These are phyloP conservation scores for Umbelopsis vinacea DNA, from an alignment of 192 early-diverging fungal genomes.

Conservation along the genomic window DNA sequence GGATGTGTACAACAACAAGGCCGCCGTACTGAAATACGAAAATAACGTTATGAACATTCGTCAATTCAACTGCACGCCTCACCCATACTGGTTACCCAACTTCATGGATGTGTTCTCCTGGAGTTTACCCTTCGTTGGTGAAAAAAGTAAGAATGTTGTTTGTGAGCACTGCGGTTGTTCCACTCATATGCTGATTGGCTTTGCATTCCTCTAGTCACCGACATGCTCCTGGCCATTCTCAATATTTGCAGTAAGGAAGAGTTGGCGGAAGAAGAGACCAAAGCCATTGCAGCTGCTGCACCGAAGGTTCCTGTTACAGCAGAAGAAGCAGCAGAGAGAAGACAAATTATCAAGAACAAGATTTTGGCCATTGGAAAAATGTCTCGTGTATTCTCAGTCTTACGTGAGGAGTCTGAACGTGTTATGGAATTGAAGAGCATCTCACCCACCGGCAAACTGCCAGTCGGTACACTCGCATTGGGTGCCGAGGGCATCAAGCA, in stretches of 20 bases:
- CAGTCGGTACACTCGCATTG: conserved; percentile 83
- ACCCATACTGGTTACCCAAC: conserved; percentile 98
- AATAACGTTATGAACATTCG: conserved; percentile 99
- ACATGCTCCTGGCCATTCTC: conserved; percentile 94
- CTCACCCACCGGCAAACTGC: conserved; percentile 82
- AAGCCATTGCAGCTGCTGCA: conserved; percentile 2
- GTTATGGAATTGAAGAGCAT: conserved; percentile 93
- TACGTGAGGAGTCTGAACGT: conserved; percentile 90
- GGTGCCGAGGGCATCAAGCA: conserved; percentile 93
- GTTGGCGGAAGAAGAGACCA: conserved; percentile 65
- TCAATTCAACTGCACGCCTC: conserved; percentile 89
- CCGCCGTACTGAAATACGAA: conserved; percentile 97
- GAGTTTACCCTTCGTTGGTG: conserved; percentile 97
- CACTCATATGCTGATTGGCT: background rate
- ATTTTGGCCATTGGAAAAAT: conserved; percentile 93
- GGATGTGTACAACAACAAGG: conserved; percentile 99
- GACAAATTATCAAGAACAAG: conserved; percentile 79
- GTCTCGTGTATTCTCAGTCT: conserved; percentile 85
- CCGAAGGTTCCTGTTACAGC: conserved; percentile 23
- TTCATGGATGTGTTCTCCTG: conserved; percentile 99
- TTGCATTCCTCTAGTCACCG: conserved; percentile 70
- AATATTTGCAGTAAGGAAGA: conserved; percentile 97
- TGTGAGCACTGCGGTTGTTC: background rate
- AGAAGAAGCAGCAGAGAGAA: conserved; percentile 64
- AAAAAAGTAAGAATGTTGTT: conserved; percentile 74